Base-by-base conservation (phyloP, 1,139 yeast species). In the Magnusiomyces suaveolens region DNA sequence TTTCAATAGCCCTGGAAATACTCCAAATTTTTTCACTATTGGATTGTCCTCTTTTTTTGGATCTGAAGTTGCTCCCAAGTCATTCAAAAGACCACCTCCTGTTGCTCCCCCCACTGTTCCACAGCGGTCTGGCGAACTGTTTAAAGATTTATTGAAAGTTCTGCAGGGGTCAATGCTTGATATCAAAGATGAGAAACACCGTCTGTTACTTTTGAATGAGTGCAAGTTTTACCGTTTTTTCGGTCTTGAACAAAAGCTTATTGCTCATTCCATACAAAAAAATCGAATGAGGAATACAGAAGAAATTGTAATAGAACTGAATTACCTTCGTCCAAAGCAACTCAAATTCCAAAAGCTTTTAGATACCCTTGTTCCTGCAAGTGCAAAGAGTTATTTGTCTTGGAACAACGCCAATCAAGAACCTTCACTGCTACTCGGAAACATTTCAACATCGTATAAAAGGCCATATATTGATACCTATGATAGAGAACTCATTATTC, bases 191-290 rank as follows among this genome's bases (percentile, higher is more conserved):
- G 84, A 80, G 43, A 71, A 72, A 2, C 87, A 84, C 63, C 72
- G 94, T 48, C 66, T 71, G 3, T 68, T 78, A 8, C 72, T 89
- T 55, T 67, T 83, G 4, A 73, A 74, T 52, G 97, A 89, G 64
- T 87, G 95, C 60, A 75, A 77, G 50, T 89, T 84, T 69, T 89
- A 87, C 67, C 75, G 94, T 52, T 84, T 89, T 62, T 69, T 80
- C 52, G 89, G 82, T 50, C 72, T 89, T 48, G 95, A 86, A 66
- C 95, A 89, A 69, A 71, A 76, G 57, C 68, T 88, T 43, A 66
- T 85, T n/a, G 77, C 77, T 47, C 79, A 77, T 61, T 69, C 68
- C 39, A 74, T 87, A 21, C 57, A 70, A 0, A 69, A 68, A 54
- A 83, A 84, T 62, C 84, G 87, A 0, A 74, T 78, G 59, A 64